Percentiles rank a stretch among this genome's conserved stretches.
phyloP scores from a whole-genome alignment of 768 basidiomycete species.

The Clavulina sp. region DNA sequence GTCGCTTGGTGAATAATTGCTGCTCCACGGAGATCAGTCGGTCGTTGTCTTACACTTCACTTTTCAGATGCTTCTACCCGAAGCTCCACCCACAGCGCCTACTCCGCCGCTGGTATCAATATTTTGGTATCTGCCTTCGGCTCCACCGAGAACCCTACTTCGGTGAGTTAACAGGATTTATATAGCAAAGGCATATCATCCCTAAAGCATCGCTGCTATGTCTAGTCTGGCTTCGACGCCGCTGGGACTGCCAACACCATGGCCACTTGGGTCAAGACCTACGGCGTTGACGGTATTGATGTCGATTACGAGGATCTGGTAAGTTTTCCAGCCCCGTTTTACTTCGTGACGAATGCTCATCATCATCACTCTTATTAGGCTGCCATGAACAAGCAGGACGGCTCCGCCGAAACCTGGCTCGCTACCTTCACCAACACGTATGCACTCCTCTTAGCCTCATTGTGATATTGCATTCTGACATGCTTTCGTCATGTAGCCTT shows the following conservation, averaged over 20 bases:
- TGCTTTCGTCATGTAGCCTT: slow-evolving; percentile 7
- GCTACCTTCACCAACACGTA: slow-evolving; percentile 7
- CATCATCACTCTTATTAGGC: too few species aligned
- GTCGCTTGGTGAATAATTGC: background rate
- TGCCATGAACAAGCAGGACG: too few species aligned
- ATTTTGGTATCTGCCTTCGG: slow-evolving; percentile 10
- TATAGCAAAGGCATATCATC: too few species aligned
- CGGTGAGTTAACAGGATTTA: too few species aligned
- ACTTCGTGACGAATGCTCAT: background rate
- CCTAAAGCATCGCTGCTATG: too few species aligned
- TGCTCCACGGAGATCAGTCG: too few species aligned
- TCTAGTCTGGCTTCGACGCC: background rate
- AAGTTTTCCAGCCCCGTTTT: background rate
- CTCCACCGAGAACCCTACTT: background rate
- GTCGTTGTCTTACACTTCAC: too few species aligned
- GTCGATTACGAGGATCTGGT: slow-evolving; percentile 11
- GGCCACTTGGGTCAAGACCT: slow-evolving; percentile 7
- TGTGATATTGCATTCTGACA: slow-evolving; percentile 6
- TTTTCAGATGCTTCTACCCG: too few species aligned
- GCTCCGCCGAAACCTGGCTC: slow-evolving; percentile 7
- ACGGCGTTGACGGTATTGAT: slow-evolving; percentile 9
- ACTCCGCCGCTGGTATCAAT: slow-evolving; percentile 6
- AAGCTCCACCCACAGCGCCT: background rate
- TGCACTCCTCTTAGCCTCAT: slow-evolving; percentile 4
- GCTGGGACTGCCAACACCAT: slow-evolving; percentile 1